These are phyloP conservation scores for Rugonectria rugulosa DNA, from an alignment of 2,329 filamentous ascomycete species.

Conservation along the genomic window DNA sequence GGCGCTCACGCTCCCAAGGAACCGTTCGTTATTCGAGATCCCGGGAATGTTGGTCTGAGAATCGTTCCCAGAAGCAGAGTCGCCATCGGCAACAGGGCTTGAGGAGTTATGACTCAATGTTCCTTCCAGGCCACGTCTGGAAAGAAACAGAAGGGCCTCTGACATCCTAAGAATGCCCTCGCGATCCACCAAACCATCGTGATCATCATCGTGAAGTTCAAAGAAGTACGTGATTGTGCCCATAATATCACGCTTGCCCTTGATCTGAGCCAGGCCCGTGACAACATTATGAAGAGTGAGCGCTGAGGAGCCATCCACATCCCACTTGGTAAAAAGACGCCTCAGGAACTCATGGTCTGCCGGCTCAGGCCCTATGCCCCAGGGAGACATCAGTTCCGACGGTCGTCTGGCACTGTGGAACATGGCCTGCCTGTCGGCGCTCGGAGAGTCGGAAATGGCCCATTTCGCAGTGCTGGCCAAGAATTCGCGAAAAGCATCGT, in stretches of 20 bases:
- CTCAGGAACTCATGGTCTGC: slow-evolving; percentile 95
- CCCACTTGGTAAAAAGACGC: slow-evolving; percentile 88
- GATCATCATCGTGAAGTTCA: slow-evolving; percentile 92
- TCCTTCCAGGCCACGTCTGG: slow-evolving; percentile 84
- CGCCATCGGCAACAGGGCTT: slow-evolving; percentile 58
- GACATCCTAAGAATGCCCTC: slow-evolving; percentile 96
- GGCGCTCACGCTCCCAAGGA: slow-evolving; percentile 90
- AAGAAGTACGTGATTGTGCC: slow-evolving; percentile 98
- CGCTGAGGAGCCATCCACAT: slow-evolving; percentile 77
- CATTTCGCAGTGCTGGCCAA: slow-evolving; percentile 88
- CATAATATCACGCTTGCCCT: slow-evolving; percentile 96
- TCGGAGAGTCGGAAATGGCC: slow-evolving; percentile 88
- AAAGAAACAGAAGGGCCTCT: slow-evolving; percentile 91
- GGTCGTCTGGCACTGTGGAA: slow-evolving; percentile 62
- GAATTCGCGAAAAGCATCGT: slow-evolving; percentile 94
- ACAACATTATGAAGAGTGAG: slow-evolving; percentile 92
- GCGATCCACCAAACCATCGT: slow-evolving; percentile 89
- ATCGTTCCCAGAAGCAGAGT: slow-evolving; percentile 40
- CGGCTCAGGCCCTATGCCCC: slow-evolving; percentile 69
- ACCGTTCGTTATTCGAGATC: slow-evolving; percentile 81
- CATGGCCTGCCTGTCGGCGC: slow-evolving; percentile 67
- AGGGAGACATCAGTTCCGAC: slow-evolving; percentile 56
- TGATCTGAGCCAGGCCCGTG: slow-evolving; percentile 86
- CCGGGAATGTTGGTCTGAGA: slow-evolving; percentile 52
- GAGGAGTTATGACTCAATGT: slow-evolving; percentile 72